Evolutionary conservation across 495 filamentous ascomycete species (phyloP).

Genomic region (Penicillium bovifimosum): DNA sequence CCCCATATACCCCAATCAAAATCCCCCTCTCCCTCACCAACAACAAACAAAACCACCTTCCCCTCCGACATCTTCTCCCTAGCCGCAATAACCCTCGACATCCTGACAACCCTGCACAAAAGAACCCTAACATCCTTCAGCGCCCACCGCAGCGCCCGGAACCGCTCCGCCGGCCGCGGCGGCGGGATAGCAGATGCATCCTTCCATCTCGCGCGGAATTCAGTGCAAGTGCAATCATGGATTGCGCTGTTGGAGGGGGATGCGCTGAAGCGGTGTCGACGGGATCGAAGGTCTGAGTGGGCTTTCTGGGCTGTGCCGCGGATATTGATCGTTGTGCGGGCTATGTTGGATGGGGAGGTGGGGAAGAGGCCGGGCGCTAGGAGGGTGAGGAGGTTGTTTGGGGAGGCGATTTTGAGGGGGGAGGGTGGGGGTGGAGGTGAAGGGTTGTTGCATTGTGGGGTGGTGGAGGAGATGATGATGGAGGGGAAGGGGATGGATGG

Average conservation of each 20-base stretch:
- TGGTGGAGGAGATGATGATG: neutral
- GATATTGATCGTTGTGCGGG: conserved; percentile 39
- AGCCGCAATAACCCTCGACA: conserved; percentile 51
- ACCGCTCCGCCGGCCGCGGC: conserved; percentile 58
- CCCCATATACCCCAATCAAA: too few species aligned
- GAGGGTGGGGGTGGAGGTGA: too few species aligned
- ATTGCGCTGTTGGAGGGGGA: conserved; percentile 63
- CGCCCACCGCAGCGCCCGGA: conserved; percentile 65
- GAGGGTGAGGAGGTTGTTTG: conserved; percentile 26
- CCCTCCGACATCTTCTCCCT: conserved; percentile 42
- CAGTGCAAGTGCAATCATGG: conserved; percentile 73
- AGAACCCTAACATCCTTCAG: conserved; percentile 64
- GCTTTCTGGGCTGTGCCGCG: conserved; percentile 35
- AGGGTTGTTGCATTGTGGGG: conserved; percentile 16
- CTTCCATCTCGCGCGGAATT: conserved; percentile 68
- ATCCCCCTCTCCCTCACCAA: too few species aligned
- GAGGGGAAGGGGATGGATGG: neutral
- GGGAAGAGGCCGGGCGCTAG: conserved; percentile 32
- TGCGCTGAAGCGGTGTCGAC: conserved; percentile 47
- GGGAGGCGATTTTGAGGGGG: neutral
- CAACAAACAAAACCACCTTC: too few species aligned
- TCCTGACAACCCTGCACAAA: conserved; percentile 77
- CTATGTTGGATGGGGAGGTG: conserved; percentile 40
- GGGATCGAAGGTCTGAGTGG: conserved; percentile 46
- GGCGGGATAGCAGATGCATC: conserved; percentile 71